Base-by-base conservation (phyloP, 192 early-diverging fungal species). In the Powellomyces hirtus region DNA sequence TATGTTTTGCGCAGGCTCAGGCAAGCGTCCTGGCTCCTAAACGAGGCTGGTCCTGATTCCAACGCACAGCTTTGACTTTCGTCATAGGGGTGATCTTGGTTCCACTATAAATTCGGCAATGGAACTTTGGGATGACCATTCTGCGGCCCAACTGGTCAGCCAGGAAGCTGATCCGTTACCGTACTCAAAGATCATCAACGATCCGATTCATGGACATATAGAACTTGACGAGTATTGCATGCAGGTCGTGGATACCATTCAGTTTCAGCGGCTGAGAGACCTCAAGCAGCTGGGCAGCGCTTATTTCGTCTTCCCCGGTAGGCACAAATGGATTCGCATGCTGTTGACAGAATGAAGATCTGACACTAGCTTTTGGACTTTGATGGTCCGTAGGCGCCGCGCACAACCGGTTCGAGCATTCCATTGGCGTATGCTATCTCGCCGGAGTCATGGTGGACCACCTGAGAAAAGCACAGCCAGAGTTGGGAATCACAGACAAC, bases 321-420 rank as follows among this genome's bases (percentile, higher is more conserved):
- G 44, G 51, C 33, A 1, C 33, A 49, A 16, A 49, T 24, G 46
- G 46, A 14, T 8, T n/a, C n/a, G n/a, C n/a, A n/a, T n/a, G n/a
- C n/a, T n/a, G n/a, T n/a, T n/a, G n/a, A n/a, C n/a, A n/a, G n/a
- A n/a, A n/a, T n/a, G n/a, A n/a, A n/a, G n/a, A n/a, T n/a, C n/a
- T n/a, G n/a, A n/a, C n/a, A n/a, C n/a, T n/a, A n/a, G n/a, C n/a
- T n/a, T n/a, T n/a, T n/a, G n/a, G n/a, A n/a, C n/a, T n/a, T n/a
- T n/a, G n/a, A n/a, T n/a, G n/a, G n/a, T n/a, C n/a, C n/a, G n/a
- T n/a, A 75, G 94, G 96, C 38, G 95, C 86, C 1, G 87, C 89
- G n/a, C 94, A 99, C 75, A 95, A 95, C 73, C 84, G 97, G 1
- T 99, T 99, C 62, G 97, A 99, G 77, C 95, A 98, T 78, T 90